Evolutionary conservation across 2,329 filamentous ascomycete genomes (phyloP).

Genomic region (Botryosphaeria dothidea): DNA sequence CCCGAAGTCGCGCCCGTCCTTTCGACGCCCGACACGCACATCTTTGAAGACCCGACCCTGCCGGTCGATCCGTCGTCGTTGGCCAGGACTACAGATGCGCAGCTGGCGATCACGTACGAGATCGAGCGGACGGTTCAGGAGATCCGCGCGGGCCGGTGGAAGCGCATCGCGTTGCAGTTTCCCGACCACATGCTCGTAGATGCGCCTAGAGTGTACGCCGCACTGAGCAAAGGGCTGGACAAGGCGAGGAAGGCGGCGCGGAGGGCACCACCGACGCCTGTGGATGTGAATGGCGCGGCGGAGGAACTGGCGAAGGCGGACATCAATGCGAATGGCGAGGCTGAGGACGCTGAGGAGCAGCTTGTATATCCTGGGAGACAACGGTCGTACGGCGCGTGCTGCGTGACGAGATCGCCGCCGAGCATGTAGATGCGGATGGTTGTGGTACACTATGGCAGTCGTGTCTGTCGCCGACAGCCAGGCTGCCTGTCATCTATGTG

Average conservation of each 20-base stretch:
- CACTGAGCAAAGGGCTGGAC: conserved; percentile 56
- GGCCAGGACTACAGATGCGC: conserved; percentile 60
- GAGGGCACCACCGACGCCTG: neutral
- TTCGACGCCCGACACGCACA: conserved; percentile 63
- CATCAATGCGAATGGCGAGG: neutral
- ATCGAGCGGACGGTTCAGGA: conserved; percentile 76
- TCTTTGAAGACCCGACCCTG: conserved; percentile 57
- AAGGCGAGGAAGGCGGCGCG: neutral
- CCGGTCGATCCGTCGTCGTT: conserved; percentile 37
- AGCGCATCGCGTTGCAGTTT: conserved; percentile 86
- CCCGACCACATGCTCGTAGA: conserved; percentile 90
- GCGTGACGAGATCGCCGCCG: conserved; percentile 93
- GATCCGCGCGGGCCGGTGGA: conserved; percentile 71
- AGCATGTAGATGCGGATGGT: conserved; percentile 87
- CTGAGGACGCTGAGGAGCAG: conserved; percentile 36
- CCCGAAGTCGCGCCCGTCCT: conserved; percentile 53
- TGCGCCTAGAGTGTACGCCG: conserved; percentile 75
- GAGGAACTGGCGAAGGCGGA: conserved; percentile 3
- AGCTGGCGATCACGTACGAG: conserved; percentile 79
- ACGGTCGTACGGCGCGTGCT: conserved; percentile 91
- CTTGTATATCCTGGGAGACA: conserved; percentile 88
- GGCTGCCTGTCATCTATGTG: conserved; percentile 85
- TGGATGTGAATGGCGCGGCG: neutral
- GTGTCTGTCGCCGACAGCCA: conserved; percentile 85
- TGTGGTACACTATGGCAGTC: conserved; percentile 93